phyloP scores from a whole-genome alignment of 352 stramenopile genomes.

The Discostella stelligera region DNA sequence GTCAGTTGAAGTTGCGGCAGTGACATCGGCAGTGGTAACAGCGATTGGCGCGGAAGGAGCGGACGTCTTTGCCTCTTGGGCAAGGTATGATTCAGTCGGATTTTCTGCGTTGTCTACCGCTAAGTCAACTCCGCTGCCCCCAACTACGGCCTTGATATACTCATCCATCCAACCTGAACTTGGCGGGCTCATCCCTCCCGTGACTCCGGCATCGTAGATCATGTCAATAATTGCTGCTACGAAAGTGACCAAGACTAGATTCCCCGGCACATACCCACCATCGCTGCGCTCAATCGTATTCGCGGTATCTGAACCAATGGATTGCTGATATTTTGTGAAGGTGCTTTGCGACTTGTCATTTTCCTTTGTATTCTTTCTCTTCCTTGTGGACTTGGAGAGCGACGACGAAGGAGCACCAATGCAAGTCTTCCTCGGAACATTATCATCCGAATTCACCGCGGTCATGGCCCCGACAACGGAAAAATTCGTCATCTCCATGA shows the following conservation, averaged over 20 bases:
- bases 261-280: constrained; percentile 21
- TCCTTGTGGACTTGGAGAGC: constrained; percentile 6
- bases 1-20: neutral
- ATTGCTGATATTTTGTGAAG: neutral
- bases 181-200: constrained; percentile 46
- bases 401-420: neutral
- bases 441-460: neutral
- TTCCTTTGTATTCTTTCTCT: constrained; percentile 45
- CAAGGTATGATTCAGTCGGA: neutral
- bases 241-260: constrained; percentile 47
- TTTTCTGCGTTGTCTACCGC: constrained; percentile 1
- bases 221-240: constrained; percentile 57
- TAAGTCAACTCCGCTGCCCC: neutral
- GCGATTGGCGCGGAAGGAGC: neutral
- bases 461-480: neutral
- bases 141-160: constrained; percentile 48
- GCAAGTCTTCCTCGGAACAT: neutral
- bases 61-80: neutral
- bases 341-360: neutral
- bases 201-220: constrained; percentile 43
- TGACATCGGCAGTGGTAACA: neutral
- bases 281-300: neutral
- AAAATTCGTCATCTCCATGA: constrained; percentile 22
- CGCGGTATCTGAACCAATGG: neutral
- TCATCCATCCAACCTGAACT: constrained; percentile 61